Evolutionary conservation across 371 early-diverging fungal genomes (phyloP).

Genomic region (Mucor ambiguus): DNA sequence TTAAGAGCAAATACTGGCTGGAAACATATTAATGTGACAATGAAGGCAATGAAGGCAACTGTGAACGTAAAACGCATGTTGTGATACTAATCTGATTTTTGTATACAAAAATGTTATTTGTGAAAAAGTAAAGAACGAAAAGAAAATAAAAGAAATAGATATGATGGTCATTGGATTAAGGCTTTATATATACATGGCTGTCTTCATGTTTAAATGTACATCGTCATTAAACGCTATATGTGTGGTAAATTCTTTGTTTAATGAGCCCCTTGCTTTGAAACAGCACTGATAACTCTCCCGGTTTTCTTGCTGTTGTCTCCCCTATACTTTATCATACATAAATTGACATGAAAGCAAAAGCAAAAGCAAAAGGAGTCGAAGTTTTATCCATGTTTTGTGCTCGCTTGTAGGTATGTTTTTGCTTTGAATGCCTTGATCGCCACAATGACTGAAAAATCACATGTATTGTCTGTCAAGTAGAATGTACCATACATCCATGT

Average conservation of each 20-base stretch:
- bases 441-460: not conserved
- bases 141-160: not conserved
- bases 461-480: not conserved
- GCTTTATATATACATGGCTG: not conserved
- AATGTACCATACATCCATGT: not conserved
- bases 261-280: not conserved
- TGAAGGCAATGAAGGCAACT: not conserved
- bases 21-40: not conserved
- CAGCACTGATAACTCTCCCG: not conserved
- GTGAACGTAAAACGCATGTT: not conserved
- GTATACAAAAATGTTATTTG: not conserved
- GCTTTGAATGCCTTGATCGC: not conserved
- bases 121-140: not conserved
- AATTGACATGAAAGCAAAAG: not conserved
- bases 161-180: not conserved
- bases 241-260: not conserved
- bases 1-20: not conserved
- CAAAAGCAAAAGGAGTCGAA: not conserved
- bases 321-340: not conserved
- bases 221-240: conserved; percentile 2
- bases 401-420: not conserved
- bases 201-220: not conserved
- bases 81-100: not conserved
- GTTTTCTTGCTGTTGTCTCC: not conserved
- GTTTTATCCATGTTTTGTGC: not conserved